phyloP scores from a whole-genome alignment of 2,329 filamentous ascomycete species.

The Lecanicillium sp. region DNA sequence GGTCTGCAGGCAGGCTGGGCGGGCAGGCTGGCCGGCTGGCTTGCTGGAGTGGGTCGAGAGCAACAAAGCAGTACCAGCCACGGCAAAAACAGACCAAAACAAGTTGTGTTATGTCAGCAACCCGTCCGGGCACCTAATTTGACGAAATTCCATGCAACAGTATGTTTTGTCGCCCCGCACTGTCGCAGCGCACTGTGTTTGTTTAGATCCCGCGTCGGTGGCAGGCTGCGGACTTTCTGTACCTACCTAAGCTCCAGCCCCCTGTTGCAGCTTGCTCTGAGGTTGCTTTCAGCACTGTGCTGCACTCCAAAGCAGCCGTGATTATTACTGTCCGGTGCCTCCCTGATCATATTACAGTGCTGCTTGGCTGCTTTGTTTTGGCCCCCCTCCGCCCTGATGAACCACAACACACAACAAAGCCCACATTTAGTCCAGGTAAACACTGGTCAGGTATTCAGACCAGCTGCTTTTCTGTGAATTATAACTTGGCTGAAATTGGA shows the following conservation, averaged over 20 bases:
- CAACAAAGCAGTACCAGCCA: conserved; percentile 1
- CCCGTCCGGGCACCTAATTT: conserved; percentile 18
- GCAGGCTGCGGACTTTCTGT: too few species aligned
- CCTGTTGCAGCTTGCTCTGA: background rate
- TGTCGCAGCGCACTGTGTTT: conserved; percentile 10
- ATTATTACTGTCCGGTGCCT: too few species aligned
- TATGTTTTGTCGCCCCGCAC: background rate
- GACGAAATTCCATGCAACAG: conserved; percentile 19
- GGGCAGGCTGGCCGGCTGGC: background rate
- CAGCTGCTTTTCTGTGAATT: background rate
- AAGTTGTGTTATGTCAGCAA: conserved; percentile 21
- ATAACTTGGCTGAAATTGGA: background rate
- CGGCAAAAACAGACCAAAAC: conserved; percentile 16
- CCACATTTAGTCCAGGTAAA: conserved; percentile 6
- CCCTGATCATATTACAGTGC: conserved; percentile 6
- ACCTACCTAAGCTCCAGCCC: too few species aligned
- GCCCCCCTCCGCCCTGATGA: background rate
- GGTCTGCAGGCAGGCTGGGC: background rate
- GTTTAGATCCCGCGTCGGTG: background rate
- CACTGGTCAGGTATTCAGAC: conserved; percentile 6
- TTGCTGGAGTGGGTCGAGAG: background rate
- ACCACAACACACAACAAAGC: background rate
- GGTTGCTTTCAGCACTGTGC: background rate
- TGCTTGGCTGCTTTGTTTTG: background rate
- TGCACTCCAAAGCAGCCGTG: too few species aligned